A percentile compares a stretch with the other conserved stretches of the same genome.
Evolutionary conservation across 805 yeast genomes (phyloP).

Genomic region (Sugiyamaella lignohabitans): DNA sequence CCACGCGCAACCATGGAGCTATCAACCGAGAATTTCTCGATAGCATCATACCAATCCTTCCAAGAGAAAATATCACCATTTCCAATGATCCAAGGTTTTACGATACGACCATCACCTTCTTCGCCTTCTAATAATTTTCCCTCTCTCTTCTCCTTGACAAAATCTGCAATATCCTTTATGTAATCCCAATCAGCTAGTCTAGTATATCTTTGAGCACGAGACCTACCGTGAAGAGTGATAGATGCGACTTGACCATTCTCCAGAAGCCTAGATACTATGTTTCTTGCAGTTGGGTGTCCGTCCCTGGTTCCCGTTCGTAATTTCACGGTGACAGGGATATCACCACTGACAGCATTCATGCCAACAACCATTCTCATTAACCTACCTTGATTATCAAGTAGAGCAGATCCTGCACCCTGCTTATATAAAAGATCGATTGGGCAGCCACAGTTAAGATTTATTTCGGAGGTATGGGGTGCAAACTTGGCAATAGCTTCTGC

Average conservation of each 20-base stretch:
- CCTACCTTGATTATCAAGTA: slow-evolving; percentile 82
- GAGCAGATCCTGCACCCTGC: slow-evolving; percentile 93
- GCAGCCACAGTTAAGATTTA: slow-evolving; percentile 93
- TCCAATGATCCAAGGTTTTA: slow-evolving; percentile 78
- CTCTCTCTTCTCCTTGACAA: slow-evolving; percentile 52
- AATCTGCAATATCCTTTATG: slow-evolving; percentile 62
- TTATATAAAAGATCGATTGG: slow-evolving; percentile 93
- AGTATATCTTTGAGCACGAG: slow-evolving; percentile 93
- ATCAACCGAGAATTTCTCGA: slow-evolving; percentile 65
- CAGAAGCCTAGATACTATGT: slow-evolving; percentile 62
- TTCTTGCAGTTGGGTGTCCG: slow-evolving; percentile 78
- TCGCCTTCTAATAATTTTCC: slow-evolving; percentile 48
- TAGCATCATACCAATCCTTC: slow-evolving; percentile 81
- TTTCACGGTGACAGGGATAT: slow-evolving; percentile 85
- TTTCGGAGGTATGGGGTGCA: slow-evolving; percentile 61
- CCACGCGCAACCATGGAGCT: slow-evolving; percentile 98
- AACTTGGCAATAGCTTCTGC: slow-evolving; percentile 67
- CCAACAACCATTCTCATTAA: slow-evolving; percentile 72
- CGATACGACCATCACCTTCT: slow-evolving; percentile 12
- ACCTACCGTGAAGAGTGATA: slow-evolving; percentile 90
- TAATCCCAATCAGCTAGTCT: slow-evolving; percentile 91
- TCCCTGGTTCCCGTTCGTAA: slow-evolving; percentile 88
- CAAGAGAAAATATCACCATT: slow-evolving; percentile 88
- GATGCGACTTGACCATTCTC: slow-evolving; percentile 81
- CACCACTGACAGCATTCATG: slow-evolving; percentile 86